These are phyloP conservation scores for Striga asiatica DNA, from an alignment of 257 asterid species.

Conservation along the genomic window DNA sequence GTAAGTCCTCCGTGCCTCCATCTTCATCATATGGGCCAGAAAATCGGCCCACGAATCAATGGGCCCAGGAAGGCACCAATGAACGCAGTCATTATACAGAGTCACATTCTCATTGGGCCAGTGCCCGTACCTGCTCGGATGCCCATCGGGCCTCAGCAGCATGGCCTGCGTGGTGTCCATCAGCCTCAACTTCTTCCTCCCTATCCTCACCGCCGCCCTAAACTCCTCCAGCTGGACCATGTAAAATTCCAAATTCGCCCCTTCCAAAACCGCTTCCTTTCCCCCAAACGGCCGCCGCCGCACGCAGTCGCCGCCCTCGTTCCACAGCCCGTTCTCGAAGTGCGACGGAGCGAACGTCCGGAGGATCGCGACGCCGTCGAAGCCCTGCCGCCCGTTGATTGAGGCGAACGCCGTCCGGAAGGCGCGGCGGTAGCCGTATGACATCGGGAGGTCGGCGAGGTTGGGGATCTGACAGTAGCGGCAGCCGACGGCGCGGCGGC, in stretches of 20 bases:
- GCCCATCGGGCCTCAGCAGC: constrained; percentile 62
- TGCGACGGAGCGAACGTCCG: constrained; percentile 62
- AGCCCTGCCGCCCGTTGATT: constrained; percentile 13
- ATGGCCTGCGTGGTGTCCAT: constrained; percentile 44
- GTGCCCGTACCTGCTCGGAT: constrained; percentile 56
- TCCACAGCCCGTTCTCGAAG: constrained; percentile 54
- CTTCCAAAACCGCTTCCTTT: constrained; percentile 36
- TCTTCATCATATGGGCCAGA: constrained; percentile 38
- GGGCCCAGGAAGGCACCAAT: constrained; percentile 60
- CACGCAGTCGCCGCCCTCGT: constrained; percentile 45
- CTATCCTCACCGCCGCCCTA: constrained; percentile 25
- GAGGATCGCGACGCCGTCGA: constrained; percentile 24
- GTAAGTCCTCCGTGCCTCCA: constrained; percentile 28
- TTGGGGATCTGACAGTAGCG: constrained; percentile 33
- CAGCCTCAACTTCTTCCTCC: constrained; percentile 26
- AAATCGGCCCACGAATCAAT: constrained; percentile 60
- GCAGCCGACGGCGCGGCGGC: constrained; percentile 37
- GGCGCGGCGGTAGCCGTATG: constrained; percentile 38
- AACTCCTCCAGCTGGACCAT: constrained; percentile 45
- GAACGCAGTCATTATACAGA: constrained; percentile 32
- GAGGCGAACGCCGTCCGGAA: constrained; percentile 32
- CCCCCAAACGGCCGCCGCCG: constrained; percentile 37
- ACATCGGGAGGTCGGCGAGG: constrained; percentile 21
- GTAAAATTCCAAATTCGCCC: constrained; percentile 29
- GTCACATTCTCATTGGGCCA: constrained; percentile 45